phyloP scores from a whole-genome alignment of 192 early-diverging fungal genomes.

The Anaeromyces robustus region DNA sequence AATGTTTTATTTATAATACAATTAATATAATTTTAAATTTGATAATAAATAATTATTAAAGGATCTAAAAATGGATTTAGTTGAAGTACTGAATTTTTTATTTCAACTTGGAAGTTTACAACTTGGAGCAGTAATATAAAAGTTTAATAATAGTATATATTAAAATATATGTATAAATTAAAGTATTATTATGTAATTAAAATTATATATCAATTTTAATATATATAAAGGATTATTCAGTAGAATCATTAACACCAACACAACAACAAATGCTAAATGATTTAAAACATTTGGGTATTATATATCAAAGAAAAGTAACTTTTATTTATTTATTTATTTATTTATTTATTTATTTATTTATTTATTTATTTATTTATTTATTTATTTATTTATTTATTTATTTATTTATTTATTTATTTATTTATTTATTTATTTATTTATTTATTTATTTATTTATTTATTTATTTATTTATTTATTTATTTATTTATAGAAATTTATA shows the following conservation, averaged over 20 bases:
- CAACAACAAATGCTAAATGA: conserved; percentile 77
- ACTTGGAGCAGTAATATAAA: conserved; percentile 47
- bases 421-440: no score
- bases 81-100: conserved; percentile 83
- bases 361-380: background rate
- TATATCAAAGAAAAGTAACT: conserved; percentile 66
- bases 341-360: background rate
- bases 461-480: no score
- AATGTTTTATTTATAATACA: background rate
- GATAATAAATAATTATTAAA: no score
- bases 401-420: no score
- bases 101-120: conserved; percentile 86
- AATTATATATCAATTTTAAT: background rate
- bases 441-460: no score
- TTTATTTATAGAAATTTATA: no score
- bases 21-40: background rate
- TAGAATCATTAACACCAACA: conserved; percentile 65
- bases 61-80: conserved; percentile 59
- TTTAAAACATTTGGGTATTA: conserved; percentile 73
- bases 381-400: no score
- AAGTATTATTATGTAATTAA: no score
- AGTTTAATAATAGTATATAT: no score
- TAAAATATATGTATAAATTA: no score
- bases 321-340: conserved; percentile 2
- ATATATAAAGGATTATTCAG: conserved; percentile 53